phyloP scores from a whole-genome alignment of 331 rosid genomes.

The Stylosanthes scabra region DNA sequence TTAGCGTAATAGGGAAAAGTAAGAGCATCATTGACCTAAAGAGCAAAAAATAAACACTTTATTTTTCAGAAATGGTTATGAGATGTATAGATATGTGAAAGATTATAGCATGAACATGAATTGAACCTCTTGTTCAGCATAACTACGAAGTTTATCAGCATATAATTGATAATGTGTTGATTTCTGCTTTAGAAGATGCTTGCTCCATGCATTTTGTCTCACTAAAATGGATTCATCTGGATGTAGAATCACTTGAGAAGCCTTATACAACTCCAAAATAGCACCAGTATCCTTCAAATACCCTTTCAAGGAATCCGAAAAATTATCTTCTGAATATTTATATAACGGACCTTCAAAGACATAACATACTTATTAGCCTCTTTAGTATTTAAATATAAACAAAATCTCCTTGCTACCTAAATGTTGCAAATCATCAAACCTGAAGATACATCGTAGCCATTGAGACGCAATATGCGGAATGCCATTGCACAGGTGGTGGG shows the following conservation, averaged over 20 bases:
- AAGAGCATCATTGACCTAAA: constrained; percentile 62
- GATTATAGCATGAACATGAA: constrained; percentile 18
- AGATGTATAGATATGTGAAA: constrained; percentile 5
- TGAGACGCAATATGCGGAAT: constrained; percentile 67
- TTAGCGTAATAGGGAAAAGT: constrained; percentile 58
- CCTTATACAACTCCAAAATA: constrained; percentile 67
- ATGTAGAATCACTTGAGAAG: constrained; percentile 65
- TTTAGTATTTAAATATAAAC: background rate
- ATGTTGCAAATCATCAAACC: constrained; percentile 45
- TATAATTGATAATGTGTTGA: constrained; percentile 31
- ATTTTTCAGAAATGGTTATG: constrained; percentile 18
- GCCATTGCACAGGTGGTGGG: constrained; percentile 82
- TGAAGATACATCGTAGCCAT: constrained; percentile 84
- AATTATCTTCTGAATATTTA: constrained; percentile 64
- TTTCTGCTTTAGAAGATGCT: constrained; percentile 53
- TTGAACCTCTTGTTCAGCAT: constrained; percentile 67
- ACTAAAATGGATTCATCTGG: constrained; percentile 65
- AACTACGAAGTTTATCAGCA: constrained; percentile 37
- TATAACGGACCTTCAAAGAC: constrained; percentile 65
- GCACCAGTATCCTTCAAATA: constrained; percentile 65
- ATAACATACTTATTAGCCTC: constrained; percentile 10
- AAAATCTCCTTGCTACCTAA: constrained; percentile 27
- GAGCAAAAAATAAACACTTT: constrained; percentile 20
- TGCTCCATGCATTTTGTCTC: constrained; percentile 60
- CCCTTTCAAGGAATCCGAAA: constrained; percentile 68